phyloP scores from a whole-genome alignment of 2,329 filamentous ascomycete genomes.

The Aspergillus terreus region DNA sequence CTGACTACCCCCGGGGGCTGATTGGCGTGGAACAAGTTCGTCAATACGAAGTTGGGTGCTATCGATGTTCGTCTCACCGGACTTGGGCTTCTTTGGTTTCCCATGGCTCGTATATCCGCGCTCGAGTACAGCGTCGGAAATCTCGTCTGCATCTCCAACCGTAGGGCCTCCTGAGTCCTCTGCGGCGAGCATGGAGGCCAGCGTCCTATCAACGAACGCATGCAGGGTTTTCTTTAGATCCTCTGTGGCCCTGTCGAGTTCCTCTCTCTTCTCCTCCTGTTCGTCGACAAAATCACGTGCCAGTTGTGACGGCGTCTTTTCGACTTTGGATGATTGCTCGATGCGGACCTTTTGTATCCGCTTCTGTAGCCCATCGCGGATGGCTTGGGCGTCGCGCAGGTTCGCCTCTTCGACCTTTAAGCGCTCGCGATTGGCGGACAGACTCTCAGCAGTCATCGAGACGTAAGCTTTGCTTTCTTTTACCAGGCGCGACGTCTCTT shows the following conservation, averaged over 20 bases:
- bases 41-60: conserved; percentile 49
- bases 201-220: conserved; percentile 65
- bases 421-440: conserved; percentile 36
- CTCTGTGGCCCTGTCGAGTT: conserved; percentile 59
- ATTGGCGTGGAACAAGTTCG: conserved; percentile 43
- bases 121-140: conserved; percentile 51
- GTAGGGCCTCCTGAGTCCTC: conserved; percentile 81
- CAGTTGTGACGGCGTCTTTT: conserved; percentile 59
- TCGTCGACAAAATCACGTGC: conserved; percentile 61
- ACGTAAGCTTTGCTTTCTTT: conserved; percentile 62
- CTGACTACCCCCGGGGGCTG: conserved; percentile 20
- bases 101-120: conserved; percentile 54
- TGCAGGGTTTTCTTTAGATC: conserved; percentile 62
- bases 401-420: conserved; percentile 45
- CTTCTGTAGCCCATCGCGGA: conserved; percentile 46
- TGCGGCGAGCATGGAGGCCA: conserved; percentile 73
- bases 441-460: conserved; percentile 36
- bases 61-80: conserved; percentile 27
- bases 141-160: conserved; percentile 70
- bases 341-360: conserved; percentile 59
- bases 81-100: conserved; percentile 39
- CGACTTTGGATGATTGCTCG: conserved; percentile 55
- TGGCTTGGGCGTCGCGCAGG: conserved; percentile 46
- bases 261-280: conserved; percentile 56
- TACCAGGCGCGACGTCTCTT: conserved; percentile 62